Percentiles rank a stretch among this genome's conserved stretches.
Conservation (phyloP, 805 yeast species). For the Candida odintsovae region DNA sequence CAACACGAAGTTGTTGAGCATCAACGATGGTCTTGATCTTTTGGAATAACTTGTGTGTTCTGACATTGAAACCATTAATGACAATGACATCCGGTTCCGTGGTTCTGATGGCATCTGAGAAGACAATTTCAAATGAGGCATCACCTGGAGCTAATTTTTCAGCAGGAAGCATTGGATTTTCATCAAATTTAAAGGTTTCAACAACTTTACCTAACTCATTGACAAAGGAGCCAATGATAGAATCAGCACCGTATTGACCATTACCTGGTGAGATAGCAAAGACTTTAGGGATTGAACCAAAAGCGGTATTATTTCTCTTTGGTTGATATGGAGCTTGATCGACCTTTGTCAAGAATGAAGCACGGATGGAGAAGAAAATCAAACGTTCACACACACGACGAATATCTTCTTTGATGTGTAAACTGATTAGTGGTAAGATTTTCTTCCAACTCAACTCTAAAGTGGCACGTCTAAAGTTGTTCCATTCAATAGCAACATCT, state of each 20-base stretch:
- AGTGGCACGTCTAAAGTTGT: slow-evolving; percentile 61
- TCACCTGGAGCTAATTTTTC: slow-evolving; percentile 38
- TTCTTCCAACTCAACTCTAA: slow-evolving; percentile 63
- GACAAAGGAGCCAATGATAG: slow-evolving; percentile 74
- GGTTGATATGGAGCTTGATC: slow-evolving; percentile 96
- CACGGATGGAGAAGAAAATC: slow-evolving; percentile 65
- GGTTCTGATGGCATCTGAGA: slow-evolving; percentile 53
- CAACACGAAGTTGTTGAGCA: slow-evolving; percentile 46
- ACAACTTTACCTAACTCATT: slow-evolving; percentile 77
- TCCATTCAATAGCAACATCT: slow-evolving; percentile 76
- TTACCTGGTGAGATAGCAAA: slow-evolving; percentile 80
- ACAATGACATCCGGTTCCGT: slow-evolving; percentile 87
- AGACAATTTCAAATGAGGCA: slow-evolving; percentile 58
- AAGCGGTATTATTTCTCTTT: slow-evolving; percentile 48
- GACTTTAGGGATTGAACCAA: slow-evolving; percentile 82
- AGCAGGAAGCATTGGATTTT: slow-evolving; percentile 49
- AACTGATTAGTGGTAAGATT: slow-evolving; percentile 59
- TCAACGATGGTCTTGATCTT: slow-evolving; percentile 51
- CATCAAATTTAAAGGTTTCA: slow-evolving; percentile 73
- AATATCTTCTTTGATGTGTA: slow-evolving; percentile 78
- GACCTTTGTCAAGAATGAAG: slow-evolving; percentile 59
- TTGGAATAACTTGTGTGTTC: slow-evolving; percentile 55
- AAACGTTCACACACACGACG: slow-evolving; percentile 69
- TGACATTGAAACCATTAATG: slow-evolving; percentile 80
- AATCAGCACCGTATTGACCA: slow-evolving; percentile 76